Conservation (phyloP, 2,329 filamentous ascomycete genomes). For the Ilyonectria sp. region DNA sequence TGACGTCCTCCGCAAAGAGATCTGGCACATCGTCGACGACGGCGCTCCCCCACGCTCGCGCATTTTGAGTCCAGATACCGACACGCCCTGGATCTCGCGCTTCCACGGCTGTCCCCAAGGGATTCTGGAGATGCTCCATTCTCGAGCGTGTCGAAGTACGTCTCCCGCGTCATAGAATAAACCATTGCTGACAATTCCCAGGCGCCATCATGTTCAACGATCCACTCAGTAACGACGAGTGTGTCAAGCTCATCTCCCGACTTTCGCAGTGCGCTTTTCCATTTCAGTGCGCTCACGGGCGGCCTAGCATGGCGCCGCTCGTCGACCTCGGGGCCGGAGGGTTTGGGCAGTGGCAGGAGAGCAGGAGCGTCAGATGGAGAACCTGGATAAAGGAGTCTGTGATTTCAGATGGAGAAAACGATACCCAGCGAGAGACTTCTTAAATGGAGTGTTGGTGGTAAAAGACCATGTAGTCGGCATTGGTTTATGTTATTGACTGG, state of each 20-base stretch:
- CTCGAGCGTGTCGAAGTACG: conserved; percentile 80
- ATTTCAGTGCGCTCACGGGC: conserved; percentile 88
- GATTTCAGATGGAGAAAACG: conserved; percentile 11
- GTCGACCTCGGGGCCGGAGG: conserved; percentile 62
- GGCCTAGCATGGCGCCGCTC: conserved; percentile 76
- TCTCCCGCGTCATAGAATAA: background rate
- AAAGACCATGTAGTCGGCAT: background rate
- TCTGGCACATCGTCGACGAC: conserved; percentile 75
- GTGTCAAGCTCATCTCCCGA: conserved; percentile 67
- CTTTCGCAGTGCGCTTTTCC: conserved; percentile 79
- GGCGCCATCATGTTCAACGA: conserved; percentile 91
- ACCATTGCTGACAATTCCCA: conserved; percentile 41
- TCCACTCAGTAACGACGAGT: conserved; percentile 70
- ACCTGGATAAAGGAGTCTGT: conserved; percentile 32
- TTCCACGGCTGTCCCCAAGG: conserved; percentile 81
- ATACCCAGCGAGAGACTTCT: conserved; percentile 23
- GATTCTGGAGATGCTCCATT: conserved; percentile 83
- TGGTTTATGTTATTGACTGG: background rate
- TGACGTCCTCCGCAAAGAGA: conserved; percentile 81
- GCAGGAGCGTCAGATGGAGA: conserved; percentile 34
- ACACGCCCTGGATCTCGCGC: conserved; percentile 69
- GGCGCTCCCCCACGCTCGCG: conserved; percentile 32
- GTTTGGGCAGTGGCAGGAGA: conserved; percentile 48
- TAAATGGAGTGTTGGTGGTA: background rate
- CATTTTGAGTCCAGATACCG: conserved; percentile 15